Evolutionary conservation across 106 monocot species (phyloP), one percentile per base, ranked within the genome.

Genomic region (Alisma plantagoaquatica): DNA sequence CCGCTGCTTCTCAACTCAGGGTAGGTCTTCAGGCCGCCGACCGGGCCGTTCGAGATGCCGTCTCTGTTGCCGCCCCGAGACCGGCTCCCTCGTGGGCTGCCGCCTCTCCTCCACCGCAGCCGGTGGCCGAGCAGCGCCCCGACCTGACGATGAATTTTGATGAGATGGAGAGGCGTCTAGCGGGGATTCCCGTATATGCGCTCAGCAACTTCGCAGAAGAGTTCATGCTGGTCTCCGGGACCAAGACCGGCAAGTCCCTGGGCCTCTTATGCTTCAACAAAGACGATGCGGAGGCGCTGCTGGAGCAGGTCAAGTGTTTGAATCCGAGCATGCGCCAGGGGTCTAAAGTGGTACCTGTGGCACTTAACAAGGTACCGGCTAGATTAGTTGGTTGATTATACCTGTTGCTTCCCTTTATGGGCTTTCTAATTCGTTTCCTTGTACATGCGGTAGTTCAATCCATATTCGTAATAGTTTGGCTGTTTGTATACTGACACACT

Each of bases 151-250:
- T 62, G 74, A 47, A 70, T 27, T 47, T 41, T 20, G 53, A 60
- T 8, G 53, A 59, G 33, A 56, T 89, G 28, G 83, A 73, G 76
- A 76, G 81, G 70, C 65, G 84, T 52, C 69, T 98, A 9, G 75
- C 77, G 18, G 96, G 89, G 10, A 65, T 98, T 29, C 89, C 96
- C 15, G 89, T 98, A 0, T 89, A 98, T 59, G 76, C 81, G 28
- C 81, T 98, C 33, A 72, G 76, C 67, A 89, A 85, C 60, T 28
- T 74, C 9, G 73, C 61, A 6, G 76, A 75, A 50, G 84, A 85
- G 75, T 81, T 98, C 57, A 90, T 98, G 54, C 76, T 98, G 2
- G 79, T 98, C 2, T 81, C 81, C 10, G 84, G 78, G 11, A 28
- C 31, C 21, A 66, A 75, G 29, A 58, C 74, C 15, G 76, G 68